Base-by-base conservation (phyloP, 2,329 filamentous ascomycete genomes). In the Colletotrichum salicis region DNA sequence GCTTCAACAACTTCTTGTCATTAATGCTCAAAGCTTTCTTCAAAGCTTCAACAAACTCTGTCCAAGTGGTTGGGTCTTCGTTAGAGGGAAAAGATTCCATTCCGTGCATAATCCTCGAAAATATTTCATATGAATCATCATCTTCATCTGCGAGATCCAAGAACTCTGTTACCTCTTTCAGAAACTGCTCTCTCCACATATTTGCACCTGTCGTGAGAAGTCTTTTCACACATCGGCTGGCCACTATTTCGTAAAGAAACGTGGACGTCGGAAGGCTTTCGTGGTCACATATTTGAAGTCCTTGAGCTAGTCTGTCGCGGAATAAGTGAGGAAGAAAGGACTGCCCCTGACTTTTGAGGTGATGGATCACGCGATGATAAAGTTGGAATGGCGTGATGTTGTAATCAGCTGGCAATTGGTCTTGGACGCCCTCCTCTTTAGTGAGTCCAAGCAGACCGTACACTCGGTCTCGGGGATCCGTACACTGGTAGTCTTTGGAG, bases 361-460 rank as follows among this genome's bases (percentile, higher is more conserved):
- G 67, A 22, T 33, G 37, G 6, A 70, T 65, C 13, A 70, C 67
- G 3, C 67, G 67, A 13, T 61, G 67, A 12, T 66, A 70, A 0
- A 66, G 45, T 19, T 70, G 62, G 13, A 66, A 70, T 5, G 67
- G 15, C 5, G 3, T 66, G 45, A 70, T 70, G 6, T 37, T 19
- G 63, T 70, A 60, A 48, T 70, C 62, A 8, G 67, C 62, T 1
- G 22, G 22, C 15, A 70, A 19, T 10, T 31, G 19, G 27, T 55
- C 61, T 11, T 55, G 41, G 7, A 48, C 15, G 33, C 48, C n/a
- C 13, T 60, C 45, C 6, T 27, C 41, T 1, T 66, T 62, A 2
- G 55, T 67, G 5, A 78, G 70, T 7, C 76, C 76, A 0, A 78
- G 64, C 13, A 79, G 67, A 3, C 74, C 74, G 31, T 78, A 78